Evolutionary conservation across 257 asterid genomes (phyloP).

Genomic region (Coffea canephora): DNA sequence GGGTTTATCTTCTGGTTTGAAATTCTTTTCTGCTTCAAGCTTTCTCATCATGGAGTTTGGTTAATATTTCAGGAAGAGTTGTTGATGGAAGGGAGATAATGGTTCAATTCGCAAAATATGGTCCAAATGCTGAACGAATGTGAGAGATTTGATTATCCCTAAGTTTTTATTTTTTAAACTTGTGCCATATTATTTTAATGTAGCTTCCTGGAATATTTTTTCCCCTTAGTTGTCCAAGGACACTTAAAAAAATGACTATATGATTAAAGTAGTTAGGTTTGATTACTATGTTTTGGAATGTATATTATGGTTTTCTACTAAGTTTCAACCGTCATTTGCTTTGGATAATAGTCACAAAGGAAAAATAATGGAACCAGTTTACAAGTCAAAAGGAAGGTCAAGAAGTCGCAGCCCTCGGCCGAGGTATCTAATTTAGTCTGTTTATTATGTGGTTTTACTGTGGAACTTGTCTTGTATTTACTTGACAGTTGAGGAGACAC

Average conservation of each 20-base stretch:
- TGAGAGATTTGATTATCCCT: constrained; percentile 27
- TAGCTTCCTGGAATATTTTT: background rate
- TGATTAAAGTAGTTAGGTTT: background rate
- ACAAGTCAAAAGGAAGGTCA: constrained; percentile 57
- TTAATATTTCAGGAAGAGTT: constrained; percentile 54
- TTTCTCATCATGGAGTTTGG: background rate
- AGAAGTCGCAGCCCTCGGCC: constrained; percentile 95
- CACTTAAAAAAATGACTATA: background rate
- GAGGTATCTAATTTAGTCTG: constrained; percentile 40
- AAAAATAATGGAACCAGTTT: constrained; percentile 71
- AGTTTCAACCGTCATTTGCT: background rate
- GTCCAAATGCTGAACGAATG: constrained; percentile 97
- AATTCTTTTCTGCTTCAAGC: background rate
- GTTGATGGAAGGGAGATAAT: constrained; percentile 98
- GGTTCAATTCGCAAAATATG: constrained; percentile 98
- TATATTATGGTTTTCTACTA: background rate
- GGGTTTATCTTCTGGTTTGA: background rate
- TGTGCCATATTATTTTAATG: background rate
- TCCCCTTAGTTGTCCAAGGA: background rate
- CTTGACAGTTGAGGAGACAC: background rate
- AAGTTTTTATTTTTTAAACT: background rate
- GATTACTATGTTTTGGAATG: background rate
- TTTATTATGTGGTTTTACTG: background rate
- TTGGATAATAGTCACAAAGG: constrained; percentile 65
- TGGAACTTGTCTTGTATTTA: background rate